Evolutionary conservation across 768 basidiomycete species (phyloP), one percentile per base, ranked within the genome.

Genomic region (Dioszegia hungarica): DNA sequence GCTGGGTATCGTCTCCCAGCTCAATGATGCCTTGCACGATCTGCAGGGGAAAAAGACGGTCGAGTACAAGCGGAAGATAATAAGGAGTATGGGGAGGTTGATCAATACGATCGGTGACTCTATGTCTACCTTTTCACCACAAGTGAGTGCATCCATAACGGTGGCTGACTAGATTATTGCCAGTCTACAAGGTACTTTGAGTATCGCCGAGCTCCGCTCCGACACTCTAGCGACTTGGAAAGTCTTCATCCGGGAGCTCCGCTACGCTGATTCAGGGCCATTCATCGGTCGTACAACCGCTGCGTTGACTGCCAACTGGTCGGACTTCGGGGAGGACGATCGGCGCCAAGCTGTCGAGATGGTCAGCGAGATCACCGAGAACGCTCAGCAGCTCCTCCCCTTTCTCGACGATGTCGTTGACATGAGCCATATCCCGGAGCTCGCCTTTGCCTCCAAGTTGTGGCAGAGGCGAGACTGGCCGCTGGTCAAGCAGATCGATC

Each of bases 201-300:
- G 79, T 31, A 80, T 89, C 11, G 81, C 82, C 0, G 86, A 87
- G 58, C 80, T 99, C 6, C 83, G 88, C 0, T 83, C 87, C 56
- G 85, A 85, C 6, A 88, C 90, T 0, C 78, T 99, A 2, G 79
- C 83, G 29, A 87, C 85, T 36, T 98, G 92, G 91, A 75, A 82
- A 53, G 80, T 77, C 24, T 95, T 97, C 76, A 77, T 94, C 59
- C 81, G 78, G 15, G 85, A 84, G 1, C 76, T 94, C 19, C 79
- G 80, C 2, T 80, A 83, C 19, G 75, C 73, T 43, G 92, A 98
- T 60, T 79, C 92, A 39, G 86, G 89, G 2, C 85, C 89, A 2
- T 86, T 91, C 67, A 81, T 93, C 45, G 90, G 91, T 3, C 83
- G 88, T 3, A 94, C 90, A 0, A 89, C 86, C 37, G 92, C 94